These are phyloP conservation scores for Cyamopsis tetragonoloba DNA, from an alignment of 306 rosid genomes.

Conservation along the genomic window DNA sequence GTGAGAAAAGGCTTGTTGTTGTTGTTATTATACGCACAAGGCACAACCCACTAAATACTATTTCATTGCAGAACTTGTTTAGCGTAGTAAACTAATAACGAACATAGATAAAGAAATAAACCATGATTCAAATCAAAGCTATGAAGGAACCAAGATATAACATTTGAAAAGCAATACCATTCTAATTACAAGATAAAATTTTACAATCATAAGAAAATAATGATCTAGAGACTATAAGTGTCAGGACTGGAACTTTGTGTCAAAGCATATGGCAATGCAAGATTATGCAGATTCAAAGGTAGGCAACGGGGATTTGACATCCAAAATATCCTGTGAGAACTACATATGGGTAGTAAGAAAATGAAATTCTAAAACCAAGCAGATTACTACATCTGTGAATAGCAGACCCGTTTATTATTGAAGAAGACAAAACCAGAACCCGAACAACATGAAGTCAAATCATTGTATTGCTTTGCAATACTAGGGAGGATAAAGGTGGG, in stretches of 20 bases:
- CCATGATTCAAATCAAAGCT: not conserved
- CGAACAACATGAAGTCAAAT: not conserved
- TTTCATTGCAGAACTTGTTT: not conserved
- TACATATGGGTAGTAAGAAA: not conserved
- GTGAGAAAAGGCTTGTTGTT: too few relatives aligned
- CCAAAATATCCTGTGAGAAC: not conserved
- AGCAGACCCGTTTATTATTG: not conserved
- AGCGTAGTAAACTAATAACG: not conserved
- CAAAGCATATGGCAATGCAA: not conserved
- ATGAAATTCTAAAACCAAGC: not conserved
- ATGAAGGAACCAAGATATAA: not conserved
- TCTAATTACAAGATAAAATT: not conserved
- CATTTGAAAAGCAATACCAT: not conserved
- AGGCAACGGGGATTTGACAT: not conserved
- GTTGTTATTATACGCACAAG: too few relatives aligned
- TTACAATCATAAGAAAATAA: not conserved
- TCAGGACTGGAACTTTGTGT: not conserved
- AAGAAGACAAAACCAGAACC: not conserved
- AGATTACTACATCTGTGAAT: not conserved
- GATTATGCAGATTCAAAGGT: not conserved
- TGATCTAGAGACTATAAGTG: constrained; percentile 19
- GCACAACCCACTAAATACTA: not conserved
- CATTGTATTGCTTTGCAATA: not conserved
- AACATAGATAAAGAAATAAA: not conserved
- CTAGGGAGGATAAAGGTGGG: not conserved